Evolutionary conservation across 208 protist species (phyloP).

Genomic region (Wallacemonas collosoma): DNA sequence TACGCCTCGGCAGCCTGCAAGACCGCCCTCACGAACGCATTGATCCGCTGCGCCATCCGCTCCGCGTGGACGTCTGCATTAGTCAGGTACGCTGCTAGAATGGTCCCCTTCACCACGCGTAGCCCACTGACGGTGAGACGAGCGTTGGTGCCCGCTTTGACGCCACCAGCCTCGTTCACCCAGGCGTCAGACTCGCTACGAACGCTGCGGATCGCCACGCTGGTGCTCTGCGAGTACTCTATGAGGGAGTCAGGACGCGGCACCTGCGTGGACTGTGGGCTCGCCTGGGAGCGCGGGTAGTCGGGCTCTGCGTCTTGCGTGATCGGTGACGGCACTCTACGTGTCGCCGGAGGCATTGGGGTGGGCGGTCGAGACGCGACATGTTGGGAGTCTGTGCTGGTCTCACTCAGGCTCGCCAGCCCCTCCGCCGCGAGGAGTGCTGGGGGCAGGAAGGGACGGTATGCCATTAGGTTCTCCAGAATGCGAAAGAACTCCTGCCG

Average conservation of each 20-base stretch:
- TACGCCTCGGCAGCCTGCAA: constrained; percentile 29
- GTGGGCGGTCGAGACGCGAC: not conserved
- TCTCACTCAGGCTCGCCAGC: not conserved
- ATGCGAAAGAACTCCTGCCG: constrained; percentile 58
- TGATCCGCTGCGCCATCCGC: constrained; percentile 32
- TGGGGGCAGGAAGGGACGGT: constrained; percentile 61
- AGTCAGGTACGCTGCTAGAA: constrained; percentile 37
- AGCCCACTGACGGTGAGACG: constrained; percentile 10
- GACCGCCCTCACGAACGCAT: constrained; percentile 43
- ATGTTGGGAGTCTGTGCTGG: not conserved
- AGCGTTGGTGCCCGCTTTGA: not conserved
- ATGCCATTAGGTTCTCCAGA: constrained; percentile 47
- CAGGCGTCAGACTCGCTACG: not conserved
- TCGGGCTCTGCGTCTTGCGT: not conserved
- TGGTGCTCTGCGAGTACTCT: constrained; percentile 2
- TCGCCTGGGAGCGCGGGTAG: not conserved
- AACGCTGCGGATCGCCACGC: not conserved
- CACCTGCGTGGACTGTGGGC: constrained; percentile 8
- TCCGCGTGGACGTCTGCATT: constrained; percentile 24
- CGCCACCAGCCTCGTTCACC: not conserved
- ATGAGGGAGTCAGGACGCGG: not conserved
- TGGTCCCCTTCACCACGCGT: constrained; percentile 47
- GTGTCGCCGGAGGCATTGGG: too few relatives aligned
- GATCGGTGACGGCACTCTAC: too few relatives aligned
- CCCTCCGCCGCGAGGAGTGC: constrained; percentile 38